Evolutionary conservation across 2,329 filamentous ascomycete species (phyloP).

Genomic region (Paecilomyces formosus): DNA sequence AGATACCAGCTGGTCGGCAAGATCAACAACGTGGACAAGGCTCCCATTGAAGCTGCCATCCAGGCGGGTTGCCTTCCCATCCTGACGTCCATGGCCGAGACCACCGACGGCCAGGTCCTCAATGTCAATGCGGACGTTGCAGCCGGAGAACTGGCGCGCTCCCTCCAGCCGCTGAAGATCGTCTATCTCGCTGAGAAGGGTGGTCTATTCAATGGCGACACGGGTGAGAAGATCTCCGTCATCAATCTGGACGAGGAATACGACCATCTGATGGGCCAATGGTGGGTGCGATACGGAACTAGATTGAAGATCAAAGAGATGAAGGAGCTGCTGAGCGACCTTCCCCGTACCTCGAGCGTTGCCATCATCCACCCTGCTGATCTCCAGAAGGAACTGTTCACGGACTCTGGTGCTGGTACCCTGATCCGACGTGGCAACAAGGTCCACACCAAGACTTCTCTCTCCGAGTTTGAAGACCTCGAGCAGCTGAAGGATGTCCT

Average conservation of each 20-base stretch:
- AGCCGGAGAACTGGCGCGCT: constrained; percentile 82
- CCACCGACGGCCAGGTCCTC: constrained; percentile 79
- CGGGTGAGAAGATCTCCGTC: constrained; percentile 89
- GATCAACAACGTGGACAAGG: constrained; percentile 86
- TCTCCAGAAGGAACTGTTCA: constrained; percentile 94
- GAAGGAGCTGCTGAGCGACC: constrained; percentile 80
- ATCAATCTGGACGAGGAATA: constrained; percentile 98
- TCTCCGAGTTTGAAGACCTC: constrained; percentile 69
- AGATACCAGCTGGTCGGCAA: constrained; percentile 95
- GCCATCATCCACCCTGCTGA: constrained; percentile 96
- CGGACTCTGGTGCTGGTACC: constrained; percentile 88
- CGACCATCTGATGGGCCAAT: constrained; percentile 82
- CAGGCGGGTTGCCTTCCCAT: constrained; percentile 87
- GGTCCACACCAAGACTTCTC: constrained; percentile 63
- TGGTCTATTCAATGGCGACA: constrained; percentile 86
- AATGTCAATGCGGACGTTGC: constrained; percentile 98
- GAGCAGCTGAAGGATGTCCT: constrained; percentile 74
- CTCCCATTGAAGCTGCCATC: constrained; percentile 84
- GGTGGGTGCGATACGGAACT: constrained; percentile 93
- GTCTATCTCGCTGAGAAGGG: constrained; percentile 99
- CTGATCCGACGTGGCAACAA: constrained; percentile 89
- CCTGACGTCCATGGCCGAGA: constrained; percentile 93
- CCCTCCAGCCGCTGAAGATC: constrained; percentile 89
- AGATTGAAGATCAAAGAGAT: constrained; percentile 96
- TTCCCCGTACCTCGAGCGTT: constrained; percentile 87